These are phyloP conservation scores for Ogataea chonburiensis DNA, from an alignment of 805 yeast species.

Conservation along the genomic window DNA sequence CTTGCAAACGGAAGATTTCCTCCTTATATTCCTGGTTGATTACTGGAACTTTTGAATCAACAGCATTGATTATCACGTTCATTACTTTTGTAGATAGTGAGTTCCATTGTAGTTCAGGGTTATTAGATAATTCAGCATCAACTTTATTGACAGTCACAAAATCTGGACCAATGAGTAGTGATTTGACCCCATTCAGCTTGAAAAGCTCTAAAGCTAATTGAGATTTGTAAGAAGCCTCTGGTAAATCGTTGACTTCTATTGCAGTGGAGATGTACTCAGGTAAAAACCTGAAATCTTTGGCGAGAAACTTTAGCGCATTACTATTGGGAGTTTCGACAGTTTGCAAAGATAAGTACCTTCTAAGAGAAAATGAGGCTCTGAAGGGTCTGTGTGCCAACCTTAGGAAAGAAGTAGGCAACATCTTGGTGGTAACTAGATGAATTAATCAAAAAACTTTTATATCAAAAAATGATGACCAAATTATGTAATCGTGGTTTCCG, in stretches of 20 bases:
- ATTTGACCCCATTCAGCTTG: constrained; percentile 61
- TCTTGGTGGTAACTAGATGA: no score
- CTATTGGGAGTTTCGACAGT: constrained; percentile 70
- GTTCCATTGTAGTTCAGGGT: constrained; percentile 35
- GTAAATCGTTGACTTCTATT: constrained; percentile 50
- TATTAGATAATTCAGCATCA: constrained; percentile 31
- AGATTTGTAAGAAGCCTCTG: constrained; percentile 56
- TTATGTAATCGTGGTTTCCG: constrained; percentile 6
- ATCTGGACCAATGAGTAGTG: constrained; percentile 71
- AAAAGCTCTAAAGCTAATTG: constrained; percentile 63
- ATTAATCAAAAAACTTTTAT: constrained; percentile 1
- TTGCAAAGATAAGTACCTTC: constrained; percentile 29
- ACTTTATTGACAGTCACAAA: constrained; percentile 69
- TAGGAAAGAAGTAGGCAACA: no score
- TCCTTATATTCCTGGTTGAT: constrained; percentile 23
- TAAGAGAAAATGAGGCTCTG: no score
- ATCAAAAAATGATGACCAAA: constrained; percentile 5
- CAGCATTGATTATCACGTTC: constrained; percentile 24
- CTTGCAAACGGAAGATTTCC: constrained; percentile 24
- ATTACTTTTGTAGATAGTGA: constrained; percentile 28
- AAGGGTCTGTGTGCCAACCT: no score
- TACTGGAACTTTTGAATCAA: constrained; percentile 31
- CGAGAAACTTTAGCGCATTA: constrained; percentile 67
- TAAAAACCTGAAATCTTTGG: constrained; percentile 44
- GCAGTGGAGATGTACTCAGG: constrained; percentile 45